Evolutionary conservation across 129 eudicot genomes (phyloP).

Genomic region (Cynara cardunculus): DNA sequence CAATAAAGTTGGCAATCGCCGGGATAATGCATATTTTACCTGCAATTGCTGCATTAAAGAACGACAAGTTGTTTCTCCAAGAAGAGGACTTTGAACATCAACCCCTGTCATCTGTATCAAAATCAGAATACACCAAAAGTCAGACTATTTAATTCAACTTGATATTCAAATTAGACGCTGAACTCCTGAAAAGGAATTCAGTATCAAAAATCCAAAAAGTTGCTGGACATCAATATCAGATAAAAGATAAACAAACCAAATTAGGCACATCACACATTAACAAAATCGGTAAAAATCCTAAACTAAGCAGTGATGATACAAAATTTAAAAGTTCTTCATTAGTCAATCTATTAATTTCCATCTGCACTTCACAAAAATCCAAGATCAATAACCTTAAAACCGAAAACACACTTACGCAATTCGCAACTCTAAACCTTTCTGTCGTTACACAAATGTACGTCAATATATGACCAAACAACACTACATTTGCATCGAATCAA

Average conservation of each 20-base stretch:
- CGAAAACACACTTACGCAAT: background rate
- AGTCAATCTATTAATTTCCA: background rate
- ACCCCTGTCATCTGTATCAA: conserved; percentile 51
- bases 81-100: conserved; percentile 51
- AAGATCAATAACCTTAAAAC: background rate
- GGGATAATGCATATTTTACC: conserved; percentile 27
- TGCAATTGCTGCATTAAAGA: conserved; percentile 76
- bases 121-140: background rate
- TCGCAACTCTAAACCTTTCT: background rate
- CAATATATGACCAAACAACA: background rate
- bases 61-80: conserved; percentile 75
- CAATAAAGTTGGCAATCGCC: background rate
- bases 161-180: background rate
- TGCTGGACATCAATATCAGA: background rate
- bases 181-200: background rate
- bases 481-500: conserved; percentile 8
- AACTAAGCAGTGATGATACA: background rate
- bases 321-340: background rate
- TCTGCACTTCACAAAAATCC: background rate
- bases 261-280: background rate
- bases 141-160: background rate
- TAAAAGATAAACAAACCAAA: background rate
- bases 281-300: conserved; percentile 8
- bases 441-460: conserved; percentile 7
- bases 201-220: background rate